A percentile compares a stretch with the other conserved stretches of the same genome.
These are phyloP conservation scores for Solanum sitiens DNA, from an alignment of 257 asterid species.

Conservation along the genomic window DNA sequence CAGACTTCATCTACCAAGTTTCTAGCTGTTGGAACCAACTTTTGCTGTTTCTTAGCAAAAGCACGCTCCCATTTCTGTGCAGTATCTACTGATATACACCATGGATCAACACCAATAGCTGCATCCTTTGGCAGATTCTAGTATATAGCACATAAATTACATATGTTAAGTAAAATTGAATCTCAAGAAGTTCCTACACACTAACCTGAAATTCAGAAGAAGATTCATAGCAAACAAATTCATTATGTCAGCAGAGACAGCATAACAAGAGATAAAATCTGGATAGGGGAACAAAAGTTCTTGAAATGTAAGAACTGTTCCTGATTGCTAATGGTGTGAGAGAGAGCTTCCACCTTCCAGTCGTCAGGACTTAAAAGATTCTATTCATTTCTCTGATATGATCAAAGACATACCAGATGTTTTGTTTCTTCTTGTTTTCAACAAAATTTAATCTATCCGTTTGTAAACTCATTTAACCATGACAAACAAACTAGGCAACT, in stretches of 20 bases:
- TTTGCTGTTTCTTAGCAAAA: slow-evolving; percentile 66
- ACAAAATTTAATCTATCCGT: not conserved
- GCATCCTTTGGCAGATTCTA: slow-evolving; percentile 75
- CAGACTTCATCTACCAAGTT: slow-evolving; percentile 94
- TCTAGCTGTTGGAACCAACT: slow-evolving; percentile 49
- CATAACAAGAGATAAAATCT: not conserved
- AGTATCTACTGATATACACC: slow-evolving; percentile 93
- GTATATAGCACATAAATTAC: slow-evolving; percentile 17
- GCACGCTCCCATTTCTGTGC: slow-evolving; percentile 79
- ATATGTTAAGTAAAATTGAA: not conserved
- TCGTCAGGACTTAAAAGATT: not conserved
- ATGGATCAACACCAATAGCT: slow-evolving; percentile 79
- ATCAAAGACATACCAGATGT: not conserved
- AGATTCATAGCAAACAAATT: not conserved
- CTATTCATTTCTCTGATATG: not conserved
- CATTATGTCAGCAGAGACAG: not conserved
- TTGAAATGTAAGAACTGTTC: not conserved
- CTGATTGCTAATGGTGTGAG: not conserved
- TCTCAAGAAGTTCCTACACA: not conserved
- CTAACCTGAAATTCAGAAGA: not conserved
- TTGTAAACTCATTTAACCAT: not conserved
- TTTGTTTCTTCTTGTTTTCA: not conserved
- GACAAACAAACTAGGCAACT: not conserved
- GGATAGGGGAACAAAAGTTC: not conserved
- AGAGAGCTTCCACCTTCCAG: not conserved